Evolutionary conservation across 139 green algal genomes (phyloP).

Genomic region (Chlorella sorokiniana): DNA sequence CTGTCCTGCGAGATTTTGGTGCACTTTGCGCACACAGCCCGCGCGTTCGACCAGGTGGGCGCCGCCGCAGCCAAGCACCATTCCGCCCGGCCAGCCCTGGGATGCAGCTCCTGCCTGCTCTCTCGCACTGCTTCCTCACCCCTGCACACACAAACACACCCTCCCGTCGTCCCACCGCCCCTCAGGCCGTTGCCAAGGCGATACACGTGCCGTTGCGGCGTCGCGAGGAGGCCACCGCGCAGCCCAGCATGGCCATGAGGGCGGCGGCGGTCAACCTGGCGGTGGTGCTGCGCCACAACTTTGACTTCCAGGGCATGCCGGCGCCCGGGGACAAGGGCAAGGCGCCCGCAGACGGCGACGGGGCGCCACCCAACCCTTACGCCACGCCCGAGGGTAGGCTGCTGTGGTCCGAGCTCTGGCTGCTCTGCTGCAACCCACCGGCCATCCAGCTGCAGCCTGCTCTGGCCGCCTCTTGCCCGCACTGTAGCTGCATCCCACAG

Average conservation of each 20-base stretch:
- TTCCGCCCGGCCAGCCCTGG: background rate
- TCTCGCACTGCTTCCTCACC: background rate
- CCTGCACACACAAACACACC: background rate
- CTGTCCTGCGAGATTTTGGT: slow-evolving; percentile 73
- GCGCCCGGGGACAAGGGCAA: slow-evolving; percentile 23
- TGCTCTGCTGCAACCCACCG: background rate
- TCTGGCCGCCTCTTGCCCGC: no score
- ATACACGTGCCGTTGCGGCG: slow-evolving; percentile 74
- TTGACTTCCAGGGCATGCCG: slow-evolving; percentile 44
- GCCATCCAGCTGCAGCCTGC: background rate
- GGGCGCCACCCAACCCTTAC: background rate
- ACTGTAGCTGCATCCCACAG: background rate
- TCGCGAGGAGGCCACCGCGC: slow-evolving; percentile 51
- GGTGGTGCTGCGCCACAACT: slow-evolving; percentile 65
- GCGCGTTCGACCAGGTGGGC: slow-evolving; percentile 68
- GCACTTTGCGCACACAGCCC: slow-evolving; percentile 68
- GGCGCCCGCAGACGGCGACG: background rate
- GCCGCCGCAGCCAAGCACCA: background rate
- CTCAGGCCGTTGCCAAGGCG: slow-evolving; percentile 71
- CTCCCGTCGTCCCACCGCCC: background rate
- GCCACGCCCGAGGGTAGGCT: background rate
- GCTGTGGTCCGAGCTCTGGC: background rate
- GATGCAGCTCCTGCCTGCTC: background rate
- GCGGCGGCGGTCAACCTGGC: slow-evolving; percentile 68
- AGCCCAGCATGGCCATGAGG: slow-evolving; percentile 60